Evolutionary conservation across 441 rosid species (phyloP), one percentile per base, ranked within the genome.

Genomic region (Metrosideros polymorpha): DNA sequence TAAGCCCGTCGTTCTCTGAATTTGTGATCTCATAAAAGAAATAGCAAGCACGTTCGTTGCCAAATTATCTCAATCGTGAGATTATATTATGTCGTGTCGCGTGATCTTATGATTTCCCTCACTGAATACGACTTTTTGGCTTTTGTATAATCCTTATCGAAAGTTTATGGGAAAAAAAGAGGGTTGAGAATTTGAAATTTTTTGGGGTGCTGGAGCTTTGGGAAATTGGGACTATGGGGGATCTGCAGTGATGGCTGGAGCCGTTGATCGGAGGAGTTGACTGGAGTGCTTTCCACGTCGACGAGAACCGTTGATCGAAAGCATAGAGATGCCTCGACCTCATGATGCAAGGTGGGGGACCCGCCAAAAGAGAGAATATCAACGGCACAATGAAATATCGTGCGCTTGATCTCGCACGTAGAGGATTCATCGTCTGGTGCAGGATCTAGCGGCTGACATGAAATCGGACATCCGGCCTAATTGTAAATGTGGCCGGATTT

Each of bases 121-220:
- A 9, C 35, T 9, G 3, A 35, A 10, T 19, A 5, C 3, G 22
- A 0, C 7, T 18, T 0, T 63, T 63, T 25, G 4, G 4, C 3
- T 18, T 63, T 2, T 19, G 7, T 0, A 18, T 39, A 8, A 0
- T 8, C 1, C 0, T 1, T 0, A 18, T 63, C 0, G 1, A 32
- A 63, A 63, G 1, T 32, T 9, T 0, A 0, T 1, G 1, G 3
- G 2, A 17, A 51, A 22, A 18, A 51, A 6, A 17, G 19, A 6
- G n/a, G n/a, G 53, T 6, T 0, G 12, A 19, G 12, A 7, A 61
- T 61, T 61, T 2, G 12, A 8, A 15, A 30, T 61, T 1, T 61
- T 32, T 61, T 3, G 1, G 12, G 42, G 2, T 4, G 25, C 8
- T 1, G 7, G 43, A 18, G 1, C 6, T 2, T 2, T 4, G 25